Evolutionary conservation across 495 filamentous ascomycete genomes (phyloP).

Genomic region (Hypomontagnella monticulosa): DNA sequence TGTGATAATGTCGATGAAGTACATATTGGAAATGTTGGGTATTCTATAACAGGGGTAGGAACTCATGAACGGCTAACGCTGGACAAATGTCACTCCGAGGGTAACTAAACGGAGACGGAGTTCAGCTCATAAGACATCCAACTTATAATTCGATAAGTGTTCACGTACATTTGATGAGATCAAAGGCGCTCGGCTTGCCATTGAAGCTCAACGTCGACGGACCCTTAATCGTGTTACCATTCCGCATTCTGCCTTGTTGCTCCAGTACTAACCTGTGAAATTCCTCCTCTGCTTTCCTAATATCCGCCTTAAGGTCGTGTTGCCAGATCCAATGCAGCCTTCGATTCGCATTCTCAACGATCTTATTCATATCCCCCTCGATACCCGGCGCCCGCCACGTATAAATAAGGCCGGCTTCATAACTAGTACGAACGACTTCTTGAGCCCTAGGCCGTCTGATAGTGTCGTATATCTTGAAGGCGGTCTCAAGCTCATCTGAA

Average conservation of each 20-base stretch:
- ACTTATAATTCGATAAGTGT: neutral
- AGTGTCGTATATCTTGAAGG: conserved; percentile 48
- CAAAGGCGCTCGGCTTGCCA: neutral
- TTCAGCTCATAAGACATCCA: neutral
- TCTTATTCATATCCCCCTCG: conserved; percentile 54
- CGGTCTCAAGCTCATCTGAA: conserved; percentile 32
- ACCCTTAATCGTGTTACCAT: conserved; percentile 17
- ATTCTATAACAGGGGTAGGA: neutral
- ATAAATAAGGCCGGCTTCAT: conserved; percentile 48
- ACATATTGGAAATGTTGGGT: neutral
- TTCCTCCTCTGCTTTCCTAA: conserved; percentile 38
- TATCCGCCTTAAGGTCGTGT: conserved; percentile 46
- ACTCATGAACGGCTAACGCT: neutral
- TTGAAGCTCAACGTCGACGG: neutral
- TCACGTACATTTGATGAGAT: conserved; percentile 17
- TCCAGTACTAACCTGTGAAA: conserved; percentile 30
- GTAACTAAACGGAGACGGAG: too few relatives aligned
- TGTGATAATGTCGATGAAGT: conserved; percentile 1
- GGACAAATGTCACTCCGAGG: neutral
- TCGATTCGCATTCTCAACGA: conserved; percentile 52
- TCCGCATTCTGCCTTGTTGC: neutral
- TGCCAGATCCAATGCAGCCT: conserved; percentile 64
- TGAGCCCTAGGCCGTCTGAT: conserved; percentile 55
- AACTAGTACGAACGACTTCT: conserved; percentile 60
- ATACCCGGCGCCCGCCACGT: conserved; percentile 56